Evolutionary conservation across 1,284 basidiomycete genomes (phyloP).

Genomic region (Meripilus lineatus): DNA sequence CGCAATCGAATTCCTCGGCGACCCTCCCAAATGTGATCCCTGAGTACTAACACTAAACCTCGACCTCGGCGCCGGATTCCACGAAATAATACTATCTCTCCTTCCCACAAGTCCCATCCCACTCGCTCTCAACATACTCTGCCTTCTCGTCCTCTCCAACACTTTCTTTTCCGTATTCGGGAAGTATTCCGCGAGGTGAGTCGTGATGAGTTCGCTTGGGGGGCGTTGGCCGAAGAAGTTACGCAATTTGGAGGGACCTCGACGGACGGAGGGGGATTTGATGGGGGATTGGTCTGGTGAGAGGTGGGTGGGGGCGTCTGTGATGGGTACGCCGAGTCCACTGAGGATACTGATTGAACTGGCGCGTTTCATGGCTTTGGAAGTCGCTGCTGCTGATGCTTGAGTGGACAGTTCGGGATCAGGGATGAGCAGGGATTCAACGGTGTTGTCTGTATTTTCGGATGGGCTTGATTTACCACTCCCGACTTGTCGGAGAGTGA

Average conservation of each 20-base stretch:
- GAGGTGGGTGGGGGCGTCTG: slow-evolving; percentile 49
- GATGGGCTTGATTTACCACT: slow-evolving; percentile 21
- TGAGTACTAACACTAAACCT: slow-evolving; percentile 69
- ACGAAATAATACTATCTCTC: slow-evolving; percentile 32
- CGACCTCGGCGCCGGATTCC: slow-evolving; percentile 37
- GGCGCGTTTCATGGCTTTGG: slow-evolving; percentile 83
- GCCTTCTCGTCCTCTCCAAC: slow-evolving; percentile 76
- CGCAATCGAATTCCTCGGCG: slow-evolving; percentile 45
- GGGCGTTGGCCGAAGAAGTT: slow-evolving; percentile 99
- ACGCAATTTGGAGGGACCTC: slow-evolving; percentile 70
- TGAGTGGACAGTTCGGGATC: slow-evolving; percentile 17
- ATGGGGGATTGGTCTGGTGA: slow-evolving; percentile 21
- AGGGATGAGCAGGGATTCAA: slow-evolving; percentile 33
- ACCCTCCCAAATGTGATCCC: slow-evolving; percentile 43
- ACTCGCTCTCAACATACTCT: slow-evolving; percentile 69
- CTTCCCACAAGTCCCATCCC: slow-evolving; percentile 19
- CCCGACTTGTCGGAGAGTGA: slow-evolving; percentile 60
- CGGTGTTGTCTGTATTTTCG: slow-evolving; percentile 30
- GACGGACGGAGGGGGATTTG: slow-evolving; percentile 36
- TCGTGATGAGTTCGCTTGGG: slow-evolving; percentile 95
- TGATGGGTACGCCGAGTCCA: slow-evolving; percentile 79
- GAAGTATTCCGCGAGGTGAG: slow-evolving; percentile 95
- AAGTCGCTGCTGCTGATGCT: slow-evolving; percentile 18
- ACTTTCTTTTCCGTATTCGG: slow-evolving; percentile 89
- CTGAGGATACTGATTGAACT: slow-evolving; percentile 94